These are phyloP conservation scores for Coemansia sp. DNA, from an alignment of 192 early-diverging fungal genomes.

Conservation along the genomic window DNA sequence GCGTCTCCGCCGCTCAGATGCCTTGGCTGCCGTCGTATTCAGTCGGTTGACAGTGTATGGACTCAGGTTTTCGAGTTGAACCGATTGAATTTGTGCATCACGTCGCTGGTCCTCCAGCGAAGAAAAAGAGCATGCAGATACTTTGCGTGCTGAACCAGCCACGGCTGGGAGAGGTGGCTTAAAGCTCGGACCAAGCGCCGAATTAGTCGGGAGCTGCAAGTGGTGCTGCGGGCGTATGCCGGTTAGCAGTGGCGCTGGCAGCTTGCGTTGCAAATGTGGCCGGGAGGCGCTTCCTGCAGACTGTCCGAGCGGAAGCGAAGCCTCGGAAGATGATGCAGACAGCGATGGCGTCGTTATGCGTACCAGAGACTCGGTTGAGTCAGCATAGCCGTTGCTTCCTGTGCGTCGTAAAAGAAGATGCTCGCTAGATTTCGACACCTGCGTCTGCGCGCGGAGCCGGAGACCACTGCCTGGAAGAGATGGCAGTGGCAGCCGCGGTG, in stretches of 20 bases:
- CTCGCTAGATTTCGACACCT: slow-evolving; percentile 35
- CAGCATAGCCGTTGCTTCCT: slow-evolving; percentile 18
- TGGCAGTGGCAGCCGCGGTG: background rate
- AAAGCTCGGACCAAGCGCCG: slow-evolving; percentile 6
- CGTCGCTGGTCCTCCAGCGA: slow-evolving; percentile 37
- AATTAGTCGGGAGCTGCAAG: slow-evolving; percentile 13
- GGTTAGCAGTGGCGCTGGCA: slow-evolving; percentile 21
- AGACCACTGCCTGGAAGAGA: background rate
- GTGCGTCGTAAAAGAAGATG: slow-evolving; percentile 16
- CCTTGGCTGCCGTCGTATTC: slow-evolving; percentile 35
- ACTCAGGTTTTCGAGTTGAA: slow-evolving; percentile 35
- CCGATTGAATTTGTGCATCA: slow-evolving; percentile 6
- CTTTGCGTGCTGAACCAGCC: slow-evolving; percentile 21
- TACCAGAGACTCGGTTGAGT: slow-evolving; percentile 49
- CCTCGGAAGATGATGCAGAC: slow-evolving; percentile 48
- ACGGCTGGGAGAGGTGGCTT: slow-evolving; percentile 7
- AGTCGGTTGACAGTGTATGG: slow-evolving; percentile 44
- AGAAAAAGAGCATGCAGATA: slow-evolving; percentile 31
- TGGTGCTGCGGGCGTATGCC: slow-evolving; percentile 16
- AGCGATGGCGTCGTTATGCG: slow-evolving; percentile 44
- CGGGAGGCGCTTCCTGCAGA: background rate
- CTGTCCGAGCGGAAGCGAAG: slow-evolving; percentile 37
- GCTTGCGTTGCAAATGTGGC: slow-evolving; percentile 16
- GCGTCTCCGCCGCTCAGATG: slow-evolving; percentile 45
- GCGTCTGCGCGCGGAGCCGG: slow-evolving; percentile 39